These are phyloP conservation scores for Vitis amurensis DNA, from an alignment of 164 flowering plant genomes.

Conservation along the genomic window DNA sequence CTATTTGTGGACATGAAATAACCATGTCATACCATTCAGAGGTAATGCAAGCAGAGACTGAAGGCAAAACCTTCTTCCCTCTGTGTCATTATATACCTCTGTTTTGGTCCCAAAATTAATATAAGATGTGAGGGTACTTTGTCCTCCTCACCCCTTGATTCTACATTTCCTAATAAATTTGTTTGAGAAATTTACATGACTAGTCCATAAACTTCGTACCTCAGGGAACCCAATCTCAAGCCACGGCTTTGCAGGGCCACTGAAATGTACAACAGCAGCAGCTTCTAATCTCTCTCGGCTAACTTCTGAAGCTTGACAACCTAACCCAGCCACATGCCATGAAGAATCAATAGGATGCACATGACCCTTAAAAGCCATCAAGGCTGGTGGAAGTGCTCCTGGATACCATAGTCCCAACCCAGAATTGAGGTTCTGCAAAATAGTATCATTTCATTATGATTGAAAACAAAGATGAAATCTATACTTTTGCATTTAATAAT, in stretches of 20 bases:
- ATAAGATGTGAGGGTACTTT: constrained; percentile 13
- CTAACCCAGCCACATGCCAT: constrained; percentile 65
- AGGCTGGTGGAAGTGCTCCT: constrained; percentile 64
- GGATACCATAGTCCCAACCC: constrained; percentile 60
- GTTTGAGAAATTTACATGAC: constrained; percentile 51
- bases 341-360: constrained; percentile 58
- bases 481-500: neutral
- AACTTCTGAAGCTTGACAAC: constrained; percentile 27
- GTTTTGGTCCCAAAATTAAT: constrained; percentile 17
- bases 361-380: constrained; percentile 61
- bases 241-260: constrained; percentile 81
- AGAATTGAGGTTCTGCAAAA: constrained; percentile 49
- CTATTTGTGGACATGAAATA: constrained; percentile 19
- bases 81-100: constrained; percentile 20
- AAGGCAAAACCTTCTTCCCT: constrained; percentile 58
- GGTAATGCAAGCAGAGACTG: constrained; percentile 47
- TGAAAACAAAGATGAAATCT: constrained; percentile 1
- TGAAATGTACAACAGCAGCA: constrained; percentile 67
- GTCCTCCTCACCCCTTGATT: constrained; percentile 33
- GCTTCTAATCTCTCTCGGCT: constrained; percentile 26
- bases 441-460: neutral
- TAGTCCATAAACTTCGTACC: constrained; percentile 45
- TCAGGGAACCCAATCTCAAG: constrained; percentile 54
- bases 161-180: constrained; percentile 48
- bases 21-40: constrained; percentile 7